These are phyloP conservation scores for Grosmannia huntii DNA, from an alignment of 2,329 filamentous ascomycete genomes.

Conservation along the genomic window DNA sequence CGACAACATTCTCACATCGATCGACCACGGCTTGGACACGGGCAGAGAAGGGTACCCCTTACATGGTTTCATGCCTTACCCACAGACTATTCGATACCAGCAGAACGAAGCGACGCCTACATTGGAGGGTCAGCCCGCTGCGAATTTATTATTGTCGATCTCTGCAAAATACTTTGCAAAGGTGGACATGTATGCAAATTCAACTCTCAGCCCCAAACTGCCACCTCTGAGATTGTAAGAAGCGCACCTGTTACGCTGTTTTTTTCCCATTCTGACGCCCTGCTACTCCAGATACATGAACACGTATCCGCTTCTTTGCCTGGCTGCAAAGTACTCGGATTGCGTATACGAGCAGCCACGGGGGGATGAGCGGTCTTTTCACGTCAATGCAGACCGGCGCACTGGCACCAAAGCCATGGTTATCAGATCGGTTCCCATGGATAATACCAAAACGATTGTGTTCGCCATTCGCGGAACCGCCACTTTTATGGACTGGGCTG, in stretches of 20 bases:
- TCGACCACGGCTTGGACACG: slow-evolving; percentile 47
- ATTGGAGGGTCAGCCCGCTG: slow-evolving; percentile 23
- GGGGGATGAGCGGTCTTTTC: slow-evolving; percentile 51
- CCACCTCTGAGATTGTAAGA: slow-evolving; percentile 53
- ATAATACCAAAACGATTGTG: slow-evolving; percentile 66
- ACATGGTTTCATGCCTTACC: neutral
- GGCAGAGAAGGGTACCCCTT: neutral
- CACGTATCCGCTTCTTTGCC: slow-evolving; percentile 63
- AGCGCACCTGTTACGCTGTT: slow-evolving; percentile 2
- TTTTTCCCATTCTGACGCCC: neutral
- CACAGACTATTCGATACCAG: neutral
- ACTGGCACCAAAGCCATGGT: slow-evolving; percentile 76
- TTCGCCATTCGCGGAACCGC: slow-evolving; percentile 75
- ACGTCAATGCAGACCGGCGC: slow-evolving; percentile 58
- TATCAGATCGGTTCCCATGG: slow-evolving; percentile 67
- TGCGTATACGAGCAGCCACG: slow-evolving; percentile 57
- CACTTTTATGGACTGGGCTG: slow-evolving; percentile 74
- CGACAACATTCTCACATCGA: slow-evolving; percentile 56
- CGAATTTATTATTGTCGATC: slow-evolving; percentile 11
- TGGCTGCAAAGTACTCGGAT: slow-evolving; percentile 67
- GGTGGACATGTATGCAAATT: slow-evolving; percentile 67
- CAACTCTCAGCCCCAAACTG: slow-evolving; percentile 54
- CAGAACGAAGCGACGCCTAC: neutral
- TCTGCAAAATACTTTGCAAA: slow-evolving; percentile 57
- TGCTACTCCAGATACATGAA: slow-evolving; percentile 46